A percentile compares a stretch with the other conserved stretches of the same genome.
Evolutionary conservation across 2,329 filamentous ascomycete genomes (phyloP).

Genomic region (Fusarium armeniacum): DNA sequence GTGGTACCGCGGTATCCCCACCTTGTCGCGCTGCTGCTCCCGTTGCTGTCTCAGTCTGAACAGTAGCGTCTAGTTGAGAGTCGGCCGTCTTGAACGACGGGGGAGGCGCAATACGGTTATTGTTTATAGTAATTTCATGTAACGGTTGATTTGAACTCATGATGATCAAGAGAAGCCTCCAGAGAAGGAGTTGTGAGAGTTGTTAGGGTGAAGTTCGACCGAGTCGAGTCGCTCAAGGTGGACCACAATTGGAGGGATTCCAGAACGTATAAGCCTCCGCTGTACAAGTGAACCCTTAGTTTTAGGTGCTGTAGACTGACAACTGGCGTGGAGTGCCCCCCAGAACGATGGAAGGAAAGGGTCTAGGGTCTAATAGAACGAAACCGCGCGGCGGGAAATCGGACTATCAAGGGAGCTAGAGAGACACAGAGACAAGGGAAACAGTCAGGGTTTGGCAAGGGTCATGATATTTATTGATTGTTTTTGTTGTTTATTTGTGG

Average conservation of each 20-base stretch:
- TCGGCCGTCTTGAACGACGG: constrained; percentile 35
- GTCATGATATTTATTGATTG: constrained; percentile 33
- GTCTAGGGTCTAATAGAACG: constrained; percentile 37
- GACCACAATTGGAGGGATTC: constrained; percentile 37
- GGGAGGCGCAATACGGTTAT: constrained; percentile 40
- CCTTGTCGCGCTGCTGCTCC: constrained; percentile 46
- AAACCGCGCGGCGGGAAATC: constrained; percentile 44
- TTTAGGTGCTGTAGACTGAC: constrained; percentile 32
- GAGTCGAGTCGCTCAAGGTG: constrained; percentile 15
- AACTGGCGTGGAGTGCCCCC: constrained; percentile 30
- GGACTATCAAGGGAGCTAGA: constrained; percentile 42
- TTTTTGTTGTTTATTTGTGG: constrained; percentile 38
- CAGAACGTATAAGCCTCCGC: constrained; percentile 32
- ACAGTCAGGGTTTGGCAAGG: constrained; percentile 32
- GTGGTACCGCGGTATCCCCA: constrained; percentile 49
- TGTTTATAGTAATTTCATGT: constrained; percentile 42
- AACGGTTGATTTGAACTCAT: constrained; percentile 45
- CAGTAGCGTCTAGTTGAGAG: constrained; percentile 27
- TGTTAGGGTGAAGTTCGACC: constrained; percentile 22
- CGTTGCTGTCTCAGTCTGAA: constrained; percentile 37
- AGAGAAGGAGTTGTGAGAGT: constrained; percentile 22
- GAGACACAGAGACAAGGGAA: constrained; percentile 18
- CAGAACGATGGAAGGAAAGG: constrained; percentile 18
- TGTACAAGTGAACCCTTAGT: constrained; percentile 31
- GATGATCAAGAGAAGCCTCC: constrained; percentile 23